Percentiles rank a stretch among this genome's conserved stretches.
Conservation (phyloP, 257 asterid genomes). For the Solanum corneliomulleri region DNA sequence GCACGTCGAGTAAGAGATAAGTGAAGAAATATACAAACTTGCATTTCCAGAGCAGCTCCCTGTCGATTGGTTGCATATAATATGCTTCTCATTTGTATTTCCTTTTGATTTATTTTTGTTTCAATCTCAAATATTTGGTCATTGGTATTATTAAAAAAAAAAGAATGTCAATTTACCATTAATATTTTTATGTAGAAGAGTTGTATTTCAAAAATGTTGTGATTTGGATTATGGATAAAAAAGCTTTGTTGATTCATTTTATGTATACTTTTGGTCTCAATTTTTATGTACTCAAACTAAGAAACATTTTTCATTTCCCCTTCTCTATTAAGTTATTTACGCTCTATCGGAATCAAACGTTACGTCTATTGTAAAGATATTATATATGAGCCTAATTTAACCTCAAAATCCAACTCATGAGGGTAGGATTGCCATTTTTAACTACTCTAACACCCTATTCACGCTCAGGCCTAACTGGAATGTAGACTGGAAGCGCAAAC, state of each 20-base stretch:
- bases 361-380: background rate
- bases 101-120: slow-evolving; percentile 1
- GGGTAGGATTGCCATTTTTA: background rate
- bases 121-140: background rate
- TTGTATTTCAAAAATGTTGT: background rate
- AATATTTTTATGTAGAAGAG: background rate
- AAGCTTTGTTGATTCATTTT: background rate
- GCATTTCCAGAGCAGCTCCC: background rate
- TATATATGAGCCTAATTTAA: no score
- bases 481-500: no score
- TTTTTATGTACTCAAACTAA: background rate
- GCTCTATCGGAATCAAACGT: background rate
- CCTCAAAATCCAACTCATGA: background rate
- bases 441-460: background rate
- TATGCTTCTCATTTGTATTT: slow-evolving; percentile 1
- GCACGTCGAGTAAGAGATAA: background rate
- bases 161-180: background rate
- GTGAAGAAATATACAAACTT: background rate
- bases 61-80: background rate
- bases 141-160: background rate
- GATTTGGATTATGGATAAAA: background rate
- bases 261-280: background rate
- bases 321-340: background rate
- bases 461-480: background rate
- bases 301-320: background rate